Evolutionary conservation across 139 green algal species (phyloP), one percentile per base, ranked within the genome.

Genomic region (Tetratostichococcus sp.): DNA sequence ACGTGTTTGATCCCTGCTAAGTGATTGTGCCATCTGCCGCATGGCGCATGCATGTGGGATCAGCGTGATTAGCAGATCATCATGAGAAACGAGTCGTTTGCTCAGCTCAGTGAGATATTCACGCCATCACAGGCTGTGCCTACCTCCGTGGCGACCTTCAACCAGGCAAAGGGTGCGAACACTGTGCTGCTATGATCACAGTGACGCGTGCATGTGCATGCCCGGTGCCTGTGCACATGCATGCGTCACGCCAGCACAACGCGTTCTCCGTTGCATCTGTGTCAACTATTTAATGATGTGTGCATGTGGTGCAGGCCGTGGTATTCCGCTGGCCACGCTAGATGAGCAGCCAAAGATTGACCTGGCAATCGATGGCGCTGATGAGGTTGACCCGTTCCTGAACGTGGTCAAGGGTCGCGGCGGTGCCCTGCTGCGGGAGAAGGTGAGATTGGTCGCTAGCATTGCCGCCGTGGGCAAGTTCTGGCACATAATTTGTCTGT

Each of bases 371-470:
- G 96, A 99, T 73, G 96, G 96, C 66, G 94, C 95, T 30, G 95
- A 99, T 75, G 95, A 99, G 85, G 88, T 99, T 19, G 96, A 99
- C 81, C 92, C 93, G 42, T 89, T 91, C 70, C 88, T 99, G 28
- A 90, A 98, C 69, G 93, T 99, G 0, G 96, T 99, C 0, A 99
- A 99, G 89, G 96, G 96, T 43, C 90, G 96, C 65, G 96, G 95
- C 30, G 96, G 96, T 28, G 96, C 96, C 1, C 87, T 99, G 75
- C 89, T 99, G 73, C 87, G 96, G 65, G 96, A 99, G 87, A 99
- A 99, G 83, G 79, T 84, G 31, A 2, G 69, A 4, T 1, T 39
- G 23, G 14, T 71, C 28, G 8, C n/a, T n/a, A n/a, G n/a, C n/a
- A n/a, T n/a, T n/a, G n/a, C n/a, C n/a, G n/a, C n/a, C n/a, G n/a